Evolutionary conservation across 1,284 basidiomycete species (phyloP), one percentile per base, ranked within the genome.

Genomic region (Puccinia horiana): DNA sequence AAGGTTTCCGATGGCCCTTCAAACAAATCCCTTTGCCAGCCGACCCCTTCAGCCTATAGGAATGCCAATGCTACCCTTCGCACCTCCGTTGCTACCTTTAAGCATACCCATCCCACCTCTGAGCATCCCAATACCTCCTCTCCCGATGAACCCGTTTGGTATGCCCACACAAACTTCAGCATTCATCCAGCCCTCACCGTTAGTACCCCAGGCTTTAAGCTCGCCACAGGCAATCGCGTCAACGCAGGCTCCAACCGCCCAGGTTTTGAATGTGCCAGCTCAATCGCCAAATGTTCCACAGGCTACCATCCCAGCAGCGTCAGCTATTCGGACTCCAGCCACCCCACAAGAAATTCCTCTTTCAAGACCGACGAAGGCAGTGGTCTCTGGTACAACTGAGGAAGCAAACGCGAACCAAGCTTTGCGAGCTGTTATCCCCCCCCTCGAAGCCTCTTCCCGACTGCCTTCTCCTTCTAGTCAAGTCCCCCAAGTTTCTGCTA

Each of bases 91-190:
- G 8, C 70, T 47, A 37, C 70, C 70, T 44, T 23, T 54, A 52
- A 69, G 40, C 67, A 67, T 67, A 9, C 37, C 63, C 63, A 67
- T 67, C 20, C 63, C 63, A 32, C n/a, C 40, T 42, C 69, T 72
- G 12, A 72, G 26, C 23, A 16, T 72, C 44, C 69, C 69, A 9
- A 23, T 72, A 2, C 26, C 69, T 23, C 20, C 42, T 72, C 52
- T 72, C 69, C 32, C 69, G 4, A 40, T 35, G 35, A 26, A 18
- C 5, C 26, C 69, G 4, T 49, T 35, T 32, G 44, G 67, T n/a
- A n/a, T 69, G 18, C 67, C 67, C 5, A 23, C 69, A 23, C 69
- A 49, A 72, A 14, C 69, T 29, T 20, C 69, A 32, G 18, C 69
- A 20, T 16, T 72, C 6, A 20, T 23, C 14, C 69, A 29, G 26